Base-by-base conservation (phyloP, 371 early-diverging fungal species). In the Capillidium heterosporum region DNA sequence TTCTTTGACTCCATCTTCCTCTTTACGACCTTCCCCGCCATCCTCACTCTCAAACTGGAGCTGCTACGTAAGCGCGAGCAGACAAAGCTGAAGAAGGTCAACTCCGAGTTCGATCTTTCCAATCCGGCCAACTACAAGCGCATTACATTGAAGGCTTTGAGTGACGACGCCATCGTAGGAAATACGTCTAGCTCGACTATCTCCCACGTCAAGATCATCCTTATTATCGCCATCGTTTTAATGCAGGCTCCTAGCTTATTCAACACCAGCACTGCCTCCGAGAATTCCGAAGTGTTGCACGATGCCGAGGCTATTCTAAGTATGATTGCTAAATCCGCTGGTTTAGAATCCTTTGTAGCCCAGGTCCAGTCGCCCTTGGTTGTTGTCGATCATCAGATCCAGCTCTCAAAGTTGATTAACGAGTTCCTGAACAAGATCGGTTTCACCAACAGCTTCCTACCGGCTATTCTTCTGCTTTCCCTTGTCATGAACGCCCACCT, bases 1-100 rank as follows among this genome's bases (percentile, higher is more conserved):
- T 72, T 84, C 44, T 89, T 85, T 62, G 93, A 94, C 65, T 76
- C 81, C 60, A 60, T 85, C 50, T 75, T 84, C 39, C 71, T 92
- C 73, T 89, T 91, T 48, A 87, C 91, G 13, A 78, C 90, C 65
- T 92, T 84, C 63, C 74, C 85, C 17, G 81, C 92, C 19, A 79
- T 91, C 32, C 68, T 94, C 64, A 82, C 91, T 31, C 72, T 92
- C 23, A 92, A 91, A 65, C 70, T 91, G 27, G 90, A 94, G 67
- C 67, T 87, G 61, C 68, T 72, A 35, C 72, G 71, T 35, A 67
- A 74, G 28, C 73, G 77, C 24, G 62, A 63, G 43, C 61, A 57
- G 46, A 61, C 60, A 48, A 63, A 66, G 51, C 56, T 66, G 39
- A 62, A 61, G 19, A 56, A 39, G 21, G 53, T 53, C 32, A 21